Evolutionary conservation across 116 monocot species (phyloP).

Genomic region (Posidonia oceanica): DNA sequence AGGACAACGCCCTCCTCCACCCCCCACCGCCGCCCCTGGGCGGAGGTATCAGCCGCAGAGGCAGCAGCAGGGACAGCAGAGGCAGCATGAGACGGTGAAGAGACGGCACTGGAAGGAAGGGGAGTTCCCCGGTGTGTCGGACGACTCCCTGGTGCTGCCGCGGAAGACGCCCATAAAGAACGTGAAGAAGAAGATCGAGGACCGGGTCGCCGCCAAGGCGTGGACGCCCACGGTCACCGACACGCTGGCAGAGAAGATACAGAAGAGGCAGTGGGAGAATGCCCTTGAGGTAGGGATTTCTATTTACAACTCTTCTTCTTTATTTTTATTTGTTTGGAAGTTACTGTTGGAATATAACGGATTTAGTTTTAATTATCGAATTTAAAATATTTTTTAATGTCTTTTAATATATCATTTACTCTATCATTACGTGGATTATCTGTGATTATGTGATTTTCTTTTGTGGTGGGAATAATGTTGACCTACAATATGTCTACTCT

Average conservation of each 20-base stretch:
- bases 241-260: slow-evolving; percentile 52
- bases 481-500: no score
- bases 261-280: slow-evolving; percentile 61
- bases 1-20: neutral
- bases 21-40: neutral
- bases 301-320: no score
- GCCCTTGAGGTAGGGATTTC: slow-evolving; percentile 54
- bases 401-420: no score
- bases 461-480: no score
- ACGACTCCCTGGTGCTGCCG: slow-evolving; percentile 6
- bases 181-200: slow-evolving; percentile 60
- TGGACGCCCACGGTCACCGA: slow-evolving; percentile 87
- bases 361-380: no score
- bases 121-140: slow-evolving; percentile 35
- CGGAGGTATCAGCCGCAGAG: neutral
- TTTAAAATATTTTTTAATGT: no score
- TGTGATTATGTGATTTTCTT: no score
- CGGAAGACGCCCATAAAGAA: slow-evolving; percentile 48
- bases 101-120: slow-evolving; percentile 76
- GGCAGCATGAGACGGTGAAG: slow-evolving; percentile 2
- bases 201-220: slow-evolving; percentile 41
- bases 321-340: no score
- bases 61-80: no score
- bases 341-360: no score
- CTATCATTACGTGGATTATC: no score